Evolutionary conservation across 1,139 yeast genomes (phyloP), one percentile per base, ranked within the genome.

Genomic region (Maudiozyma humilis): DNA sequence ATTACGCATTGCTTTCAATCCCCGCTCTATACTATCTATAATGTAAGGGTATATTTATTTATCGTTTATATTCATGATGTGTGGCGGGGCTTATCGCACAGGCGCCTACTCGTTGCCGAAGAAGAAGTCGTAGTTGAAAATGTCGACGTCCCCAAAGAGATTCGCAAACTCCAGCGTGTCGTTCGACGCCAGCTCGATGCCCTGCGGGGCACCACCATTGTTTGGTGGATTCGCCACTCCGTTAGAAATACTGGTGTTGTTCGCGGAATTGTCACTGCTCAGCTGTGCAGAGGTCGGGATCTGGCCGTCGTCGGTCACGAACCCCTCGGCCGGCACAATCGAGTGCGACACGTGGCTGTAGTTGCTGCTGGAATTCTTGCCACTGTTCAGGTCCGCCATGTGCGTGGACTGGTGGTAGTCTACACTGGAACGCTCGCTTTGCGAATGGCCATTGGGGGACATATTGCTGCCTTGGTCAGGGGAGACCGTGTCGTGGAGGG

Each of bases 91-190:
- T n/a, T n/a, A n/a, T n/a, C n/a, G n/a, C n/a, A n/a, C n/a, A n/a
- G n/a, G 10, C 27, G 19, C 5, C 23, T 18, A 43, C 7, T 51
- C 52, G 34, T 55, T 52, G 15, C 58, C 52, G 25, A 59, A 55
- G 15, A 59, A 48, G 38, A 56, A 57, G 44, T 59, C 63, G 41
- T 55, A 58, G 33, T 56, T 58, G 41, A 59, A 56, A 3, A 59
- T 38, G 32, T 58, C 62, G 7, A 57, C 43, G 4, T 57, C 52
- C 4, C 56, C 59, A 41, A 56, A 55, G 6, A 51, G 35, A 2
- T 52, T 40, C 12, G 42, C 36, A 32, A 42, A 38, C 33, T 47
- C 49, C 7, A 38, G 29, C 16, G 44, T 43, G 36, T 41, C 43
- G 18, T 19, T 18, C 0, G 41, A 19, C 13, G 34, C 34, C 2